A percentile compares a stretch with the other conserved stretches of the same genome.
Evolutionary conservation across 257 asterid species (phyloP).

Genomic region (Nicotiana paniculata): DNA sequence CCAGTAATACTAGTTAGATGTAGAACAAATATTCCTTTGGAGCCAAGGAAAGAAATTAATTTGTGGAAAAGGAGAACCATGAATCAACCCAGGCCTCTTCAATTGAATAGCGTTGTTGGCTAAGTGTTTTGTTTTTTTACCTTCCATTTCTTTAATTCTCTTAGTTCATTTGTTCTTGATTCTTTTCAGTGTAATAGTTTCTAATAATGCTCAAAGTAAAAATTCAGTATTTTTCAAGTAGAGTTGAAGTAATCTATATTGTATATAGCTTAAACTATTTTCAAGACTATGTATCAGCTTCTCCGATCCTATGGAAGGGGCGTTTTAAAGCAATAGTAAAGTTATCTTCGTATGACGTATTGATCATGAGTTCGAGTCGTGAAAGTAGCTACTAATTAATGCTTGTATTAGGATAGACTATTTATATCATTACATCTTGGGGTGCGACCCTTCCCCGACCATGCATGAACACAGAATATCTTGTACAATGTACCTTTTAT

Average conservation of each 20-base stretch:
- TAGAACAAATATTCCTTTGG: slow-evolving; percentile 22
- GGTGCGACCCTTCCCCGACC: too few relatives aligned
- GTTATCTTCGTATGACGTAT: too few relatives aligned
- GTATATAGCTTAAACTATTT: background rate
- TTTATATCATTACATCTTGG: too few relatives aligned
- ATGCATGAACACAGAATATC: too few relatives aligned
- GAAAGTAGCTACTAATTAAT: too few relatives aligned
- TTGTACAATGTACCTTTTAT: too few relatives aligned
- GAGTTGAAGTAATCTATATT: background rate
- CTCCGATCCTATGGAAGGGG: too few relatives aligned
- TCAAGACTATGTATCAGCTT: too few relatives aligned
- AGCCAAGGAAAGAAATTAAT: slow-evolving; percentile 82
- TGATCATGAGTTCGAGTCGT: too few relatives aligned
- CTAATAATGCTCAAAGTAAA: background rate
- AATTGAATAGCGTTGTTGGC: background rate
- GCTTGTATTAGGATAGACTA: too few relatives aligned
- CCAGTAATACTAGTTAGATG: slow-evolving; percentile 29
- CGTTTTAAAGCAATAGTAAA: too few relatives aligned
- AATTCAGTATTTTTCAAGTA: background rate
- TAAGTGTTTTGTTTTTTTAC: background rate
- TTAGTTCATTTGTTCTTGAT: background rate
- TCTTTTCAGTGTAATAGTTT: background rate
- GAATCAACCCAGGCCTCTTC: slow-evolving; percentile 69
- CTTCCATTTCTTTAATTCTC: background rate
- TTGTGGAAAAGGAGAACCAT: slow-evolving; percentile 81